Conservation (phyloP, 2,329 filamentous ascomycete genomes). For the Ophiostoma himal-ulmi region DNA sequence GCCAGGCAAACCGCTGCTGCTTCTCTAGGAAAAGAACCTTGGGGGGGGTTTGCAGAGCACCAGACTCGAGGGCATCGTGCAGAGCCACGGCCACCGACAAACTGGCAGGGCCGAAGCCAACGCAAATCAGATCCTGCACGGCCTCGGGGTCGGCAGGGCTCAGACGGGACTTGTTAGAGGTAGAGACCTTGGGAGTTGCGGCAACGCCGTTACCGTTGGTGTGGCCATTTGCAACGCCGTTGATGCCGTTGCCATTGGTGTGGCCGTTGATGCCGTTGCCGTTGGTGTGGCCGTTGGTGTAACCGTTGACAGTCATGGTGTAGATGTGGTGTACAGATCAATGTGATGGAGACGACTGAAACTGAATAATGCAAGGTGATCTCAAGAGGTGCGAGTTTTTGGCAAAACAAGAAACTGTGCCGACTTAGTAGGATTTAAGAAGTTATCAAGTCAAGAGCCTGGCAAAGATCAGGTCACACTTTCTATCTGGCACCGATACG, state of each 20-base stretch:
- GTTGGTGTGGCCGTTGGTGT: conserved; percentile 20
- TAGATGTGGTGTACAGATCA: neutral
- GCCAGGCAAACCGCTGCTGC: conserved; percentile 80
- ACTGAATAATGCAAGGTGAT: neutral
- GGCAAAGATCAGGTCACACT: conserved; percentile 9
- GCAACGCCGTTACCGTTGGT: conserved; percentile 12
- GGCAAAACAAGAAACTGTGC: conserved; percentile 1
- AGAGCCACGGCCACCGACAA: conserved; percentile 84
- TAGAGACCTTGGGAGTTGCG: neutral
- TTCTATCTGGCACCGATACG: conserved; percentile 10
- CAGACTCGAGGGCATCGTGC: conserved; percentile 64
- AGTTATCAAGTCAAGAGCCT: neutral
- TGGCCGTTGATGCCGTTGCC: conserved; percentile 20
- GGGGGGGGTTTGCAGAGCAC: conserved; percentile 45
- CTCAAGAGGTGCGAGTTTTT: neutral
- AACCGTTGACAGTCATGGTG: conserved; percentile 17
- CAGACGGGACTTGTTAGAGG: conserved; percentile 17
- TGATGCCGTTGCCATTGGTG: neutral
- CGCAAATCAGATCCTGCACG: conserved; percentile 77
- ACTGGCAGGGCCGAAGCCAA: conserved; percentile 89
- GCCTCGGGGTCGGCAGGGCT: conserved; percentile 42
- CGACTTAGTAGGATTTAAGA: neutral
- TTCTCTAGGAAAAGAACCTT: conserved; percentile 85
- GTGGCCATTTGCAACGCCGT: conserved; percentile 7
- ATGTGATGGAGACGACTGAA: neutral